Evolutionary conservation across 805 yeast species (phyloP).

Genomic region (Zygosaccharomyces siamensis): DNA sequence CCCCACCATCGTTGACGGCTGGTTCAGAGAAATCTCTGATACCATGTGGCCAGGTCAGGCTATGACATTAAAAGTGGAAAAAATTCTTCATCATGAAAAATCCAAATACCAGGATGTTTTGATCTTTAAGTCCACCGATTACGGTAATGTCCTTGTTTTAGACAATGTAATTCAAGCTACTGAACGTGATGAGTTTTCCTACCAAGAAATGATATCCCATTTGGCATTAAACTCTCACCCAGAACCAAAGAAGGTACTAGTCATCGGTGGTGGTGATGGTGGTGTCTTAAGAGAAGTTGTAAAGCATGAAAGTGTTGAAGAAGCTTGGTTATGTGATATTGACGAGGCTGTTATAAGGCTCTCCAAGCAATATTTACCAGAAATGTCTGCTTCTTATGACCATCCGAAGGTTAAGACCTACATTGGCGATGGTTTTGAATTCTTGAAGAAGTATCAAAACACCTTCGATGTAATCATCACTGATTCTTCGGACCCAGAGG

Average conservation of each 20-base stretch:
- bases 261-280: constrained; percentile 98
- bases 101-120: constrained; percentile 91
- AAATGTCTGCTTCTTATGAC: constrained; percentile 73
- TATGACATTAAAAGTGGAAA: constrained; percentile 82
- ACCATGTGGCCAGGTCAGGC: constrained; percentile 99
- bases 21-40: constrained; percentile 94
- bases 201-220: constrained; percentile 98
- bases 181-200: constrained; percentile 94
- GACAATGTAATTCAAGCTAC: constrained; percentile 96
- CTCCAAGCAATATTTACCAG: constrained; percentile 82
- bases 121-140: constrained; percentile 86
- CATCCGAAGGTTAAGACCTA: constrained; percentile 89
- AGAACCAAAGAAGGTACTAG: constrained; percentile 87
- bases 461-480: constrained; percentile 93
- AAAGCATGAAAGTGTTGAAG: constrained; percentile 81
- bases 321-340: constrained; percentile 88
- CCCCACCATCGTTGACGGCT: constrained; percentile 60
- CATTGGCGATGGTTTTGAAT: constrained; percentile 97
- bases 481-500: constrained; percentile 97
- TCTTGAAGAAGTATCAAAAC: constrained; percentile 75
- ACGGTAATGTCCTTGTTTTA: constrained; percentile 91
- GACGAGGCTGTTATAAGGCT: constrained; percentile 89
- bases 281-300: constrained; percentile 94
- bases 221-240: constrained; percentile 90
- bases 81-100: constrained; percentile 76